phyloP scores from a whole-genome alignment of 257 asterid genomes.

The Solanum virginianum region DNA sequence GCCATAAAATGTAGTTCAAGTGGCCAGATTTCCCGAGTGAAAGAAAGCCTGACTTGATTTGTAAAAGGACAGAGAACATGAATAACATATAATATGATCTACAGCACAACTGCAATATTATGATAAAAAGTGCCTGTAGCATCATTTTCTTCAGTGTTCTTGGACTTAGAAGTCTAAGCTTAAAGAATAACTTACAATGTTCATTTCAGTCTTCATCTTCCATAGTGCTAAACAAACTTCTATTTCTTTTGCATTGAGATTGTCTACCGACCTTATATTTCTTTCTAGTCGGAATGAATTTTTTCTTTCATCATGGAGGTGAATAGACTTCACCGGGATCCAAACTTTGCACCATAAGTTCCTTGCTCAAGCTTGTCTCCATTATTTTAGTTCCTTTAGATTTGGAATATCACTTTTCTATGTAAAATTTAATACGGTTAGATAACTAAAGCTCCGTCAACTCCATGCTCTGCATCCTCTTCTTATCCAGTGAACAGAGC shows the following conservation, averaged over 20 bases:
- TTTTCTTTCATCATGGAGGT: not conserved
- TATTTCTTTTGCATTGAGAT: not conserved
- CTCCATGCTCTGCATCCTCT: not conserved
- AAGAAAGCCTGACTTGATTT: not conserved
- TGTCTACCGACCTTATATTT: not conserved
- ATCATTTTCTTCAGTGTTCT: not conserved
- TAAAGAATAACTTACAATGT: not conserved
- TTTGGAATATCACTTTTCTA: not conserved
- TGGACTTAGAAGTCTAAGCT: not conserved
- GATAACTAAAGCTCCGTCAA: not conserved
- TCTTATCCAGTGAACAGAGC: not conserved
- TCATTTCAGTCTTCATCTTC: not conserved
- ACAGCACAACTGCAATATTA: not conserved
- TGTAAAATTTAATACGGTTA: not conserved
- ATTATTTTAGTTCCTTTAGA: not conserved
- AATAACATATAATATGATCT: not conserved
- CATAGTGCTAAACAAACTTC: not conserved
- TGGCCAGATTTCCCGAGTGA: not conserved
- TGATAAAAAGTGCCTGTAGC: not conserved
- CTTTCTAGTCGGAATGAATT: not conserved
- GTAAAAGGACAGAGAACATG: not conserved
- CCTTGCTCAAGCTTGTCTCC: not conserved
- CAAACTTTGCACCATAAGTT: not conserved
- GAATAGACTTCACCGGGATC: not conserved
- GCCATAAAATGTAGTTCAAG: not conserved